phyloP scores from a whole-genome alignment of 2,329 filamentous ascomycete species.

The Botrytis sinoallii region DNA sequence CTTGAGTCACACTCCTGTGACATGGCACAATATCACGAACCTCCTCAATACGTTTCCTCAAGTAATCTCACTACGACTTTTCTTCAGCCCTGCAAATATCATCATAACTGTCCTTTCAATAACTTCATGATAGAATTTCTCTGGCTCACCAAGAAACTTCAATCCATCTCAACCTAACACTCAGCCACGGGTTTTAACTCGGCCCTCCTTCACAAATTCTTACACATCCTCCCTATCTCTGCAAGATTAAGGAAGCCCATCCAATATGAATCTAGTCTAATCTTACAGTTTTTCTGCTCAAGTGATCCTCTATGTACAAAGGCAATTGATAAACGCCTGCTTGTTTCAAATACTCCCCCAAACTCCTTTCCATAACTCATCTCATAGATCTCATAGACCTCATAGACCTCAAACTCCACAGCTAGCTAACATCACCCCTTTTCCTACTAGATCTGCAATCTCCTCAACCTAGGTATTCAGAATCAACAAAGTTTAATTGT shows the following conservation, averaged over 20 bases:
- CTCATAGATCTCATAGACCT: too few species aligned
- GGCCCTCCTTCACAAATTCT: not conserved
- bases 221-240: not conserved
- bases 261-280: not conserved
- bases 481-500: not conserved
- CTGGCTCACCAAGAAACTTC: too few species aligned
- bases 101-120: too few species aligned
- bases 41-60: not conserved
- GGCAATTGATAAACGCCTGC: not conserved
- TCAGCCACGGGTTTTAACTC: too few species aligned
- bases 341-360: too few species aligned
- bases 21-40: not conserved
- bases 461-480: not conserved
- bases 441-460: accelerated
- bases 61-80: not conserved
- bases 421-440: not conserved
- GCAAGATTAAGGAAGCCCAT: not conserved
- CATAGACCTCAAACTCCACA: not conserved
- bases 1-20: not conserved
- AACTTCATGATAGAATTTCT: accelerated
- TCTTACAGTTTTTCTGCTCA: not conserved
- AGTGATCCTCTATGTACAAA: not conserved
- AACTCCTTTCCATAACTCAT: not conserved
- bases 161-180: too few species aligned
- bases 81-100: not conserved